Evolutionary conservation across 2,329 filamentous ascomycete species (phyloP).

Genomic region (Scytalidium lignicola): DNA sequence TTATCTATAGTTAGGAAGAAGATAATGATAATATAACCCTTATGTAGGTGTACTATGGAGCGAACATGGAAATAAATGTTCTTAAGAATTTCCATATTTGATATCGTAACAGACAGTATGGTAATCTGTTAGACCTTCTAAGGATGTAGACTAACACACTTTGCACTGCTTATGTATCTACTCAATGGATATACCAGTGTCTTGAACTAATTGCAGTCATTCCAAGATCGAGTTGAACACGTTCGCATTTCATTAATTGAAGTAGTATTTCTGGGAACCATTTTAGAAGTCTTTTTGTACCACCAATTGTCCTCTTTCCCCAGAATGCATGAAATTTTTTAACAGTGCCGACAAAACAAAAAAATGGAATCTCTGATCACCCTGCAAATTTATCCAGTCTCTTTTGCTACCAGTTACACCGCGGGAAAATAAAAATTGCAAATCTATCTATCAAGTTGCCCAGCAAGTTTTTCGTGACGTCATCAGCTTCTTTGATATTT

Average conservation of each 20-base stretch:
- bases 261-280: background rate
- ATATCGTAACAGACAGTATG: no score
- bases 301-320: background rate
- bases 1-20: no score
- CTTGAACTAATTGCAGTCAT: no score
- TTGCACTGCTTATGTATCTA: no score
- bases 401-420: slow-evolving; percentile 11
- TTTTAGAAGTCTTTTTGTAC: background rate
- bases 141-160: no score
- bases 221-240: background rate
- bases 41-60: no score
- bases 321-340: background rate
- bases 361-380: background rate
- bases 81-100: no score
- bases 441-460: slow-evolving; percentile 6
- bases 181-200: no score
- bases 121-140: no score
- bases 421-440: slow-evolving; percentile 2
- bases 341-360: background rate
- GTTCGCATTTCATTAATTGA: background rate
- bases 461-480: background rate
- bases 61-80: no score
- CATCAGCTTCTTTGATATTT: background rate
- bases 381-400: slow-evolving; percentile 5
- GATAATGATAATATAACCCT: no score